Percentiles rank a stretch among this genome's conserved stretches.
Evolutionary conservation across 169 alveolate genomes (phyloP).

Genomic region (Theileria annulata): DNA sequence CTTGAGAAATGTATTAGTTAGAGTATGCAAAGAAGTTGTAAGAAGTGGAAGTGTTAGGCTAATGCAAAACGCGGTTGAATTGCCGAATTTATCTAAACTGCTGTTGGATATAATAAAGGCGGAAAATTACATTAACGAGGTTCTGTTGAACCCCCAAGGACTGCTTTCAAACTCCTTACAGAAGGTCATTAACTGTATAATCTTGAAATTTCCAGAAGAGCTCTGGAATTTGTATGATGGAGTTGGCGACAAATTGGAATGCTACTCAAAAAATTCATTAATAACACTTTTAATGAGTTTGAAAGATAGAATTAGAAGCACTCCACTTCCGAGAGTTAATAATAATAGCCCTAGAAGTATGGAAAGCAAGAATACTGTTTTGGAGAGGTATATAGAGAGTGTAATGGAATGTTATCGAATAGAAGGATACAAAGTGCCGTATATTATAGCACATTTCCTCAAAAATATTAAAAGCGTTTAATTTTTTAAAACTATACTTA

Average conservation of each 20-base stretch:
- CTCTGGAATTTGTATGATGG: slow-evolving; percentile 1
- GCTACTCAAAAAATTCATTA: neutral
- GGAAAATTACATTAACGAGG: neutral
- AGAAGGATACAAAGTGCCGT: no score
- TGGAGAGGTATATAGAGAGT: no score
- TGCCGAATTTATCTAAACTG: neutral
- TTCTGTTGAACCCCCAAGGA: neutral
- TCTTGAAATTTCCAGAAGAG: neutral
- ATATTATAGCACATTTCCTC: no score
- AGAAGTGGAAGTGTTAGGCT: neutral
- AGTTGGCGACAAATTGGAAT: neutral
- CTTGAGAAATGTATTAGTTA: neutral
- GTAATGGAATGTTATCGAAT: no score
- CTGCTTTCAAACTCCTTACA: neutral
- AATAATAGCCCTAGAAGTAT: no score
- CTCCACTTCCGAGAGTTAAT: no score
- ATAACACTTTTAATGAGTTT: neutral
- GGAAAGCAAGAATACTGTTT: no score
- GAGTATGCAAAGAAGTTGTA: neutral
- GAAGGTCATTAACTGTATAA: slow-evolving; percentile 1
- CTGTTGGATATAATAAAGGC: slow-evolving; percentile 6
- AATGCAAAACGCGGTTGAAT: slow-evolving; percentile 6
- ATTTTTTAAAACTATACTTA: no score
- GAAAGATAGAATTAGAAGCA: no score
- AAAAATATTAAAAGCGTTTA: no score